Base-by-base conservation (phyloP, 495 filamentous ascomycete species). In the Penicillium manginii region DNA sequence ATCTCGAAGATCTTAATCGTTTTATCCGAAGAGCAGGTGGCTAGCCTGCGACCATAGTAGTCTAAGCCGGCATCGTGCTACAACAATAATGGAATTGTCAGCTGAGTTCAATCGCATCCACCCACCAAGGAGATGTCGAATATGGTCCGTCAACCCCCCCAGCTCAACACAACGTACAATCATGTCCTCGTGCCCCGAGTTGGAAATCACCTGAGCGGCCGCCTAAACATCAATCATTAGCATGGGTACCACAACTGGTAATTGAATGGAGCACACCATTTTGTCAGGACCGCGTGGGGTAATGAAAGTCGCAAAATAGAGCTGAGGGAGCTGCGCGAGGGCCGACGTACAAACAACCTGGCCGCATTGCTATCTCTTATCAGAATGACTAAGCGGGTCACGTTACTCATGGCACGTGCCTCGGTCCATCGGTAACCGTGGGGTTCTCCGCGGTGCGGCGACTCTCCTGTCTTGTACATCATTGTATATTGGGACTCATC, bases 1-100 rank as follows among this genome's bases (percentile, higher is more conserved):
- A 98, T 89, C 78, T 98, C 94, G 67, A 97, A 99, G 72, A 99
- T 97, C 78, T 97, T 98, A 80, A 99, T 96, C 49, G 93, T 98
- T 72, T 92, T 91, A 76, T 99, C 94, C 54, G 93, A 97, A 19
- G 92, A 97, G 75, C 94, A 98, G 64, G 94, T 99, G 59, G 94
- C 94, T 67, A 99, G 86, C 64, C 93, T 88, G 59, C 94, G 88
- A 65, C 94, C 94, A 75, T 98, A 99, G 78, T 98, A 98, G 74
- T 99, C 96, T 62, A 99, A 87, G 54, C 92, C 92, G 53, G 93
- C 94, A 85, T 98, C 94, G 68, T 98, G 94, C 93, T 97, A 73
- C 5, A 42, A 62, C 40, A 8, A 12, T 52, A 15, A 23, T 9
- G 4, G 6, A 29, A 39, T 21, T 8, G 54, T 69, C 39, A 69